Evolutionary conservation across 352 stramenopile species (phyloP).

Genomic region (Plasmopara viticola): DNA sequence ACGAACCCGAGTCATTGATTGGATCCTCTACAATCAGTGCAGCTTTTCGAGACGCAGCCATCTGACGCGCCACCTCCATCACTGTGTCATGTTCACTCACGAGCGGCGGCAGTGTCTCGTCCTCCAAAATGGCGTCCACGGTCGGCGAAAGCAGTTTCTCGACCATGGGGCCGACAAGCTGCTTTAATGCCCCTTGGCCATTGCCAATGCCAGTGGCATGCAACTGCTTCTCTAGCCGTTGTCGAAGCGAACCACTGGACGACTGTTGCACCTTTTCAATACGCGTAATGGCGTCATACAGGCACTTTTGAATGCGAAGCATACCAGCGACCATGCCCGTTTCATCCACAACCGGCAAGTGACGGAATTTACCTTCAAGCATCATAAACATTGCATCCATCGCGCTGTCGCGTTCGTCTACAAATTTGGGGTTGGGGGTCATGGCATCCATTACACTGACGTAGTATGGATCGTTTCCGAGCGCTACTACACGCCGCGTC

Average conservation of each 20-base stretch:
- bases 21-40: constrained; percentile 75
- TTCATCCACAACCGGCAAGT: constrained; percentile 93
- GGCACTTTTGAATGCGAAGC: constrained; percentile 97
- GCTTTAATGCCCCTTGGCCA: constrained; percentile 58
- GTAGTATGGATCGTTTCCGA: constrained; percentile 81
- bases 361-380: constrained; percentile 91
- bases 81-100: constrained; percentile 72
- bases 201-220: constrained; percentile 52
- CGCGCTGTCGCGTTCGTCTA: constrained; percentile 81
- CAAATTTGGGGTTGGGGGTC: constrained; percentile 85
- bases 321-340: constrained; percentile 91
- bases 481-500: constrained; percentile 73
- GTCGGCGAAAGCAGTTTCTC: constrained; percentile 83
- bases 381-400: constrained; percentile 91
- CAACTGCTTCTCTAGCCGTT: constrained; percentile 75
- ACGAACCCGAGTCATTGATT: constrained; percentile 32
- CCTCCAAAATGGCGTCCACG: constrained; percentile 74
- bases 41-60: constrained; percentile 76
- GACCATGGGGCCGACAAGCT: constrained; percentile 77
- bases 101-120: constrained; percentile 69
- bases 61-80: constrained; percentile 82
- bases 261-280: constrained; percentile 89
- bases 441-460: constrained; percentile 82
- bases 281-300: constrained; percentile 97
- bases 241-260: constrained; percentile 60